phyloP scores from a whole-genome alignment of 164 flowering plant species.

The Platanus orientalis region DNA sequence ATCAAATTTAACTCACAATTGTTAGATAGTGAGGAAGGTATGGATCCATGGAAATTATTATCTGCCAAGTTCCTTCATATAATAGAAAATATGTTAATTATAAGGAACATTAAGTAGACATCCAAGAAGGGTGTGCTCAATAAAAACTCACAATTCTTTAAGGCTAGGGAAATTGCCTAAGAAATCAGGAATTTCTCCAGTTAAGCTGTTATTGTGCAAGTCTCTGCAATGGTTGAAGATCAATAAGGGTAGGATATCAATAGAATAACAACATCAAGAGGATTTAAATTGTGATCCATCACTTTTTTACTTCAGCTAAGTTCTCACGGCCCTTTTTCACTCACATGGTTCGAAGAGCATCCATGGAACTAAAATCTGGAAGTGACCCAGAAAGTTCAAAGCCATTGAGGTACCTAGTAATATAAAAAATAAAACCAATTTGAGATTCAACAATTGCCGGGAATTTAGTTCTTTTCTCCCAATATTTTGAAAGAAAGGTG shows the following conservation, averaged over 20 bases:
- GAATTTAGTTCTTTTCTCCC: too few relatives aligned
- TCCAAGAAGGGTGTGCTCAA: too few relatives aligned
- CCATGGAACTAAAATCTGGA: conserved; percentile 44
- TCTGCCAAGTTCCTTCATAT: conserved; percentile 25
- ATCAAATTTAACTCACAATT: conserved; percentile 14
- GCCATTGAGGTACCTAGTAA: conserved; percentile 31
- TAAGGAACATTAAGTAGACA: too few relatives aligned
- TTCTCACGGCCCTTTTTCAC: background rate
- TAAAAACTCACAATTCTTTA: conserved; percentile 23
- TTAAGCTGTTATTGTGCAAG: conserved; percentile 23
- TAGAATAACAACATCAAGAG: too few relatives aligned
- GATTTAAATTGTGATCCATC: too few relatives aligned
- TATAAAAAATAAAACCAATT: too few relatives aligned
- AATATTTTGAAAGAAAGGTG: too few relatives aligned
- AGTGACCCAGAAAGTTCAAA: conserved; percentile 30
- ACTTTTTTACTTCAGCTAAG: too few relatives aligned
- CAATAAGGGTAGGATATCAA: background rate
- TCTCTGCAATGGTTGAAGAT: too few relatives aligned
- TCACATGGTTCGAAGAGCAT: too few relatives aligned
- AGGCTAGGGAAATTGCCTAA: conserved; percentile 25
- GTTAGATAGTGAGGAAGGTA: conserved; percentile 21
- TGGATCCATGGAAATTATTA: conserved; percentile 18
- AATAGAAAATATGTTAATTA: too few relatives aligned
- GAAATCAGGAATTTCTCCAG: conserved; percentile 25
- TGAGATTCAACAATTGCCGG: too few relatives aligned